Conservation (phyloP, 2,329 filamentous ascomycete species). For the Penicillium sp. region DNA sequence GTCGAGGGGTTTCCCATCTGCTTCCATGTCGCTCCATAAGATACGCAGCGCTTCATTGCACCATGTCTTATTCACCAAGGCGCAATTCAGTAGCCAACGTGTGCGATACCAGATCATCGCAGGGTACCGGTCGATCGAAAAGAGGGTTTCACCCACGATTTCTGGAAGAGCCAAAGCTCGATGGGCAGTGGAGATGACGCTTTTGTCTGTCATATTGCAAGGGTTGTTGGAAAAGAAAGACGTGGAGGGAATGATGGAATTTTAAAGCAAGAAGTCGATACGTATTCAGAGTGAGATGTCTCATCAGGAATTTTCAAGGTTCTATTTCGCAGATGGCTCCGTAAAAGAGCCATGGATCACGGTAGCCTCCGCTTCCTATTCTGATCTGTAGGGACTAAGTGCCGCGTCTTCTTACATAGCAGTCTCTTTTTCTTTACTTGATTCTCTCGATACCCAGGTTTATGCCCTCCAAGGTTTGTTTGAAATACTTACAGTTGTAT, state of each 20-base stretch:
- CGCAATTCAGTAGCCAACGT: not conserved
- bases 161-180: not conserved
- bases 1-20: not conserved
- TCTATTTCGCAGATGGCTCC: not conserved
- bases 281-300: not conserved
- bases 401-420: not conserved
- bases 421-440: not conserved
- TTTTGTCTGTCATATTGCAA: not conserved
- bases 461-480: not conserved
- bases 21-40: not conserved
- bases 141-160: not conserved
- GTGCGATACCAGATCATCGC: not conserved
- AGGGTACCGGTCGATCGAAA: not conserved
- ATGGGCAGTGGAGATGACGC: not conserved
- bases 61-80: not conserved
- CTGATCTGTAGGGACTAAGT: not conserved
- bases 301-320: not conserved
- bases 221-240: not conserved
- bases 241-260: not conserved
- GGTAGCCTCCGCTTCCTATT: not conserved
- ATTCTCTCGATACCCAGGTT: too few species aligned
- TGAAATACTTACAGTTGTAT: not conserved
- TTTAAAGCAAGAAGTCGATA: not conserved
- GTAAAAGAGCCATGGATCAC: not conserved
- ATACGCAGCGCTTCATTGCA: not conserved